Conservation (phyloP, 805 yeast species). For the Babjeviella inositovora region DNA sequence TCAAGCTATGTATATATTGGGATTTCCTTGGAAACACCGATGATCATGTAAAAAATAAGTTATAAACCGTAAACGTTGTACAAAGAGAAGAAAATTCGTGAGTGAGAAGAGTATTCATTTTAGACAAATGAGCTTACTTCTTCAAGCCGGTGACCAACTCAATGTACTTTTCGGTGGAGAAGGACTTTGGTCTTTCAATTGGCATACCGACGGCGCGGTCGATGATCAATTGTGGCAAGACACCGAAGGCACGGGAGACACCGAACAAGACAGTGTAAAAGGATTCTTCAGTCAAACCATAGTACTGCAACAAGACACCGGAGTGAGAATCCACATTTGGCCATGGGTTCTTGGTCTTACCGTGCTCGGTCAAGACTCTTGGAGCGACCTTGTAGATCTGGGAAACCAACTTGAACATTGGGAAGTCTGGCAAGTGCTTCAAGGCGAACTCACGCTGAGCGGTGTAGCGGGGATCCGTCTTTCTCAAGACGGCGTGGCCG, state of each 20-base stretch:
- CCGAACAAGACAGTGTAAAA: conserved; percentile 82
- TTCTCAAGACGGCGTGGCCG: conserved; percentile 79
- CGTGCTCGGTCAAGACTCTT: conserved; percentile 64
- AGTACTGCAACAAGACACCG: conserved; percentile 73
- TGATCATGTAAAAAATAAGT: too few relatives aligned
- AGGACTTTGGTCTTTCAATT: conserved; percentile 83
- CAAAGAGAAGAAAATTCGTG: too few relatives aligned
- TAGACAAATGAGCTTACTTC: too few relatives aligned
- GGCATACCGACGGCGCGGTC: conserved; percentile 75
- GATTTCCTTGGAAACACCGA: too few relatives aligned
- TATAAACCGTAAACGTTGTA: too few relatives aligned
- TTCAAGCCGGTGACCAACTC: conserved; percentile 41
- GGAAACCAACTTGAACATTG: conserved; percentile 63
- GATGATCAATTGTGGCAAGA: conserved; percentile 68
- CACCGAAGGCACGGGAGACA: conserved; percentile 80
- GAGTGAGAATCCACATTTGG: conserved; percentile 85
- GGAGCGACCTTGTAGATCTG: conserved; percentile 75
- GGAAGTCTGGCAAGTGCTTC: conserved; percentile 63
- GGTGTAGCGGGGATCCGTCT: conserved; percentile 78
- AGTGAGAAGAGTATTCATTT: too few relatives aligned
- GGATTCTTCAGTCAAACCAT: conserved; percentile 68
- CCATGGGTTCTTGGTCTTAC: conserved; percentile 89
- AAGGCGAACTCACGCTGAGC: conserved; percentile 78
- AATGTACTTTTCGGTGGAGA: conserved; percentile 85
- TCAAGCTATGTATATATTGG: too few relatives aligned